Evolutionary conservation across 169 alveolate species (phyloP), one percentile per base, ranked within the genome.

Genomic region (Plasmodium adleri): DNA sequence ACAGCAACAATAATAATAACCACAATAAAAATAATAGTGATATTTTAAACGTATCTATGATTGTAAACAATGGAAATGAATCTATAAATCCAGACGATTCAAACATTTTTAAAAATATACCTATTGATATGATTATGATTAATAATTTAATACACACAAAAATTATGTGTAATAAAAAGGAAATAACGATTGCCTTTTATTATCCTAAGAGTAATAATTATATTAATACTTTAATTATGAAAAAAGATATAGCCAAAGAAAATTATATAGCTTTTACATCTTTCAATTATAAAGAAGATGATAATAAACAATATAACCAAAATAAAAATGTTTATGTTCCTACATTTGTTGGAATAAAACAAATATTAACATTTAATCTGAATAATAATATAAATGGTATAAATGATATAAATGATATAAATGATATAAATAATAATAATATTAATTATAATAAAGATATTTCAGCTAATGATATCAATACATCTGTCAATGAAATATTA

Each of bases 221-320:
- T 83, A 52, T 52, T 4, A 80, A 83, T 22, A 68, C 85, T 45
- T 6, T 83, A 39, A 67, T 64, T 49, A 49, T 83, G 39, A 83
- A 83, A 47, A 68, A 83, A 9, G 24, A 68, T 17, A 43, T 83
- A 15, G 50, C 91, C 0, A 83, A 7, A 71, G 72, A 83, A 45
- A 83, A 83, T 58, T 83, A 83, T 62, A 50, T 83, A 26, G 91
- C 74, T 15, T 83, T 83, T 62, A 68, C 68, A 22, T 68, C 91
- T 6, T 83, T 54, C 24, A 83, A 83, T 59, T 83, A 52, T 24
- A 83, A 68, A 12, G 91, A 83, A 60, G 78, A 83, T 70, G 66
- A 58, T 20, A 43, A 54, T 0, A 39, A 17, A 15, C 17, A 15
- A 56, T 56, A 39, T n/a, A 12, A 12, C 28, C 52, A 63, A 10